phyloP scores from a whole-genome alignment of 2,329 filamentous ascomycete genomes.

The Colletotrichum viniferum region DNA sequence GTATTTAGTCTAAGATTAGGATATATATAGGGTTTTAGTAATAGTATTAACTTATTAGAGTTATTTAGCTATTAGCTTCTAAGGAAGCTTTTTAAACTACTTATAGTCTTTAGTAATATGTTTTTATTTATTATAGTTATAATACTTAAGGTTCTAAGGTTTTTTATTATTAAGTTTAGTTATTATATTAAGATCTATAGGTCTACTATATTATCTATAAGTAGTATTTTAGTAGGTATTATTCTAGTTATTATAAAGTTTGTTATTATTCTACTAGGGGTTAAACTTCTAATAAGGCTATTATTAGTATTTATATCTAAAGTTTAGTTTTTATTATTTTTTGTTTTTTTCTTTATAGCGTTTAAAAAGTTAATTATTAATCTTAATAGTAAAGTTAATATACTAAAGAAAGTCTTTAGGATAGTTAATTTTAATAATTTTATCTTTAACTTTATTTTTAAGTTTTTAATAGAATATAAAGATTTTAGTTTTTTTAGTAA shows the following conservation, averaged over 20 bases:
- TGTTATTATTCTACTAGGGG: background rate
- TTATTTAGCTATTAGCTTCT: background rate
- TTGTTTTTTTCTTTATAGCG: too few species aligned
- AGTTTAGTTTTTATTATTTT: too few species aligned
- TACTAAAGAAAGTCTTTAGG: background rate
- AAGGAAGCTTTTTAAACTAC: background rate
- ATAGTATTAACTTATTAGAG: too few species aligned
- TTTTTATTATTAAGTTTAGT: background rate
- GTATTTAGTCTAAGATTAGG: too few species aligned
- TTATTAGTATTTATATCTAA: too few species aligned
- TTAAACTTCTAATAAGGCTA: too few species aligned
- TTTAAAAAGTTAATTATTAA: too few species aligned
- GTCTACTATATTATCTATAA: background rate
- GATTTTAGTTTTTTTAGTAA: background rate
- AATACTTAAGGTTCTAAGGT: background rate
- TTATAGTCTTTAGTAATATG: background rate
- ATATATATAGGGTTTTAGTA: too few species aligned
- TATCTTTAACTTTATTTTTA: background rate
- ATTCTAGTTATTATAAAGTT: background rate
- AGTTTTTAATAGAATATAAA: background rate
- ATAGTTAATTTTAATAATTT: background rate
- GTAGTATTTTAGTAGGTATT: background rate
- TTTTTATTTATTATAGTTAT: background rate
- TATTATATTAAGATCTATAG: background rate
- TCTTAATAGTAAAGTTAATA: fast-evolving